Evolutionary conservation across 2,329 filamentous ascomycete genomes (phyloP), one percentile per base, ranked within the genome.

Genomic region (Pseudogymnoascus sp.): DNA sequence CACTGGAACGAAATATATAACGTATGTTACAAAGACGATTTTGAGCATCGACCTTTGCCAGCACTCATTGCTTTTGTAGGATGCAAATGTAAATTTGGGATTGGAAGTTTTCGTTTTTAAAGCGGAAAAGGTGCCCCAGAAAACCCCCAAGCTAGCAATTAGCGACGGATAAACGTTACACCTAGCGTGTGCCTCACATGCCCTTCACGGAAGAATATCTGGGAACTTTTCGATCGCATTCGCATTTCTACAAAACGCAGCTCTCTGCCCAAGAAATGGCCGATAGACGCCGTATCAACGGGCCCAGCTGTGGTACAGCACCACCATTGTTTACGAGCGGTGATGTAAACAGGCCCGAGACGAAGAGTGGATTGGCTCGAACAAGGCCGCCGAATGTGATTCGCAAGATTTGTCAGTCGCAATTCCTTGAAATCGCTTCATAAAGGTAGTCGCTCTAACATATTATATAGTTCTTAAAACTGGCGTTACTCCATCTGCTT

Each of bases 211-310:
- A 58, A 18, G 35, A 58, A 38, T 30, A 39, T 18, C 36, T 58
- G 18, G 57, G 50, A 53, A 57, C 47, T 53, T 57, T 41, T 59
- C 7, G 30, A 58, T 47, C 30, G 33, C 22, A 50, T 14, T 53
- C 36, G 36, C 33, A 38, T 53, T 33, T 53, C 25, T 35, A 28
- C 25, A 9, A 28, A n/a, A 15, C 28, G 30, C 47, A 53, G 41
- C 15, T 38, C 41, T 30, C 14, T 50, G 25, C 14, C 47, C 15
- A 53, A 33, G 15, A 30, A 57, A 91, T 92, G 89, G 79, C 88
- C 61, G 94, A 99, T 73, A 85, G 92, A 74, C 87, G 93, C 76
- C 86, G 94, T 68, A 86, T 96, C 67, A 97, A 97, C 75, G 91
- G 91, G 4, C 94, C 94, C 6, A 79, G 85, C 39, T 89, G 90